Conservation (phyloP, 441 rosid genomes). For the Corymbia calophylla region DNA sequence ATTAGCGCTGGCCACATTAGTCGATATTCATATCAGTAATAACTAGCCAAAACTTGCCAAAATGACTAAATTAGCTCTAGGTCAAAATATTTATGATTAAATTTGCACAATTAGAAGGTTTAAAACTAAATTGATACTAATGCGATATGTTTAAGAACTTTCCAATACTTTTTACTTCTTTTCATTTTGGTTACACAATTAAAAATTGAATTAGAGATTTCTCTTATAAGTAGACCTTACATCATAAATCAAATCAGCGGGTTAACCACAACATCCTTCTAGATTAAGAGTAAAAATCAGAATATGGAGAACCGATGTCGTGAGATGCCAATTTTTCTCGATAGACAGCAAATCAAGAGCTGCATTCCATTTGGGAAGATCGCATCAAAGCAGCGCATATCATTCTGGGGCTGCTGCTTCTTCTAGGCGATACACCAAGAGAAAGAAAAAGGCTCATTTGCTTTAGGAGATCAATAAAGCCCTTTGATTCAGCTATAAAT, state of each 20-base stretch:
- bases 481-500: background rate
- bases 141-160: background rate
- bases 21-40: accelerated
- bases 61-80: accelerated
- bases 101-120: background rate
- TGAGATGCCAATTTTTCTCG: background rate
- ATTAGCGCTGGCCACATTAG: accelerated
- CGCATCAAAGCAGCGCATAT: background rate
- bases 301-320: background rate
- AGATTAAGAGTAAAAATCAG: background rate
- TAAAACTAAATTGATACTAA: accelerated
- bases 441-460: background rate
- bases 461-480: background rate
- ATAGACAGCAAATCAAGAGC: background rate
- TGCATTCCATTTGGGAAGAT: background rate
- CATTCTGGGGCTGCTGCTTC: background rate
- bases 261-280: background rate
- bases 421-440: too few relatives aligned
- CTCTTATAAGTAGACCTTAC: background rate
- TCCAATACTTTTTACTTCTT: background rate
- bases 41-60: accelerated
- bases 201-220: background rate
- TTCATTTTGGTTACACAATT: background rate
- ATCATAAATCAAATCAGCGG: background rate
- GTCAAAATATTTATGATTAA: accelerated